phyloP scores from a whole-genome alignment of 2,329 filamentous ascomycete genomes.

The Alternaria burnsii region DNA sequence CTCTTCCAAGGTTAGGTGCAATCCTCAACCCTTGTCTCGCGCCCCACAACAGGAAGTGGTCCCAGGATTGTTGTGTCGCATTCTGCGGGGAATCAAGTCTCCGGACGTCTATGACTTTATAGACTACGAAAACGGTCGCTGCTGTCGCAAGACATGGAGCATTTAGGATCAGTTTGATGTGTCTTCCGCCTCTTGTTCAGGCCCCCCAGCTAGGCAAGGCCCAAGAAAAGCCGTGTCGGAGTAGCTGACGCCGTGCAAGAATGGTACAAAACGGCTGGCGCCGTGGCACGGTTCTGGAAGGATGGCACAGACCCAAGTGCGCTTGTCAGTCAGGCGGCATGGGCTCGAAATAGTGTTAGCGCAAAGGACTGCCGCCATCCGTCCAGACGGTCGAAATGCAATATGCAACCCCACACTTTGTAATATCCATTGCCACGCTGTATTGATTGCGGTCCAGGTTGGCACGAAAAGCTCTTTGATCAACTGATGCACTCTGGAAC shows the following conservation, averaged over 20 bases:
- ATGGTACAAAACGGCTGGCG: conserved; percentile 13
- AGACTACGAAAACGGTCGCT: neutral
- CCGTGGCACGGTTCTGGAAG: conserved; percentile 20
- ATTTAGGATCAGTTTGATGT: neutral
- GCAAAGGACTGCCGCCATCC: neutral
- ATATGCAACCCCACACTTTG: conserved; percentile 32
- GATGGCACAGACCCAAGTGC: neutral
- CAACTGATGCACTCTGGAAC: conserved; percentile 21
- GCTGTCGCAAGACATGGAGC: neutral
- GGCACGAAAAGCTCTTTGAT: conserved; percentile 17
- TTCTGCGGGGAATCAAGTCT: conserved; percentile 42
- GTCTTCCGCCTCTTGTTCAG: neutral
- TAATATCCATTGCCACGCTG: conserved; percentile 31
- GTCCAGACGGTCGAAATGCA: conserved; percentile 18
- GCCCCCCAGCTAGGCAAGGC: neutral
- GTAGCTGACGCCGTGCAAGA: conserved; percentile 3
- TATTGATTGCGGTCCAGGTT: conserved; percentile 23
- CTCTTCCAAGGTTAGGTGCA: neutral
- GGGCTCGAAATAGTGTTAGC: conserved; percentile 9
- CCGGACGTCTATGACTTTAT: neutral
- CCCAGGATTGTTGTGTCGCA: conserved; percentile 23
- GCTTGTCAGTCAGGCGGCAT: conserved; percentile 10
- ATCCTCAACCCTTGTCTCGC: conserved; percentile 27
- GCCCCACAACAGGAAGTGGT: conserved; percentile 20
- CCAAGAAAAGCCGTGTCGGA: conserved; percentile 4